Base-by-base conservation (phyloP, 2,329 filamentous ascomycete genomes). In the Bipolaris victoriae region DNA sequence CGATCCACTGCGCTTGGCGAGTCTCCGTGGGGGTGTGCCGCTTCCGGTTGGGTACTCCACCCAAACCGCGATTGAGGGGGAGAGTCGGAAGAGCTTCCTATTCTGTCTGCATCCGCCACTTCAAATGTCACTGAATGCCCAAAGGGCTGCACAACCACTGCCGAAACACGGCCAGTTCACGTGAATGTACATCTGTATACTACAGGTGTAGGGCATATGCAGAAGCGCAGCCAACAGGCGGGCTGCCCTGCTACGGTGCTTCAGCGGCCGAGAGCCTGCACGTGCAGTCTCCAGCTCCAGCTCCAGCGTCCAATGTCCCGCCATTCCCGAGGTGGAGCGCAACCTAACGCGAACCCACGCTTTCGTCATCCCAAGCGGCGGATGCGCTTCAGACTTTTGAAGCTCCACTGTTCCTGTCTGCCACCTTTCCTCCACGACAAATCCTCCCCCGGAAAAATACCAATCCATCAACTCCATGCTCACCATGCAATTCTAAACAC, bases 321-420 rank as follows among this genome's bases (percentile, higher is more conserved):
- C 26, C 39, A 43, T 41, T 51, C 50, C 57, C 60, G 51, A 59
- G 55, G 61, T 63, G 61, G 61, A 61, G 52, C 58, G 35, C 31
- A 46, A 41, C 47, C 22, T 29, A 33, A 54, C 46, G 53, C 55
- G 46, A 55, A 55, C 49, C 57, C 57, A 57, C 54, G 51, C 37
- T 53, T 52, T 57, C 54, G 54, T 57, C 54, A 57, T 57, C 50
- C 20, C 49, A 51, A 52, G 49, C 40, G 60, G 51, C 49, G 35
- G 55, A 56, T 57, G 57, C 46, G n/a, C 49, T 53, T 60, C 58
- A 61, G 58, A 65, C 56, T 65, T 43, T 62, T 63, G 58, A 53
- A 44, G 58, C 56, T 64, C 62, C 60, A 61, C 62, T 57, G 44
- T 52, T 55, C 47, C 36, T 41, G 40, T 49, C 54, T 55, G 33